phyloP scores from a whole-genome alignment of 1,139 yeast genomes.

The Kodamaea arcana region DNA sequence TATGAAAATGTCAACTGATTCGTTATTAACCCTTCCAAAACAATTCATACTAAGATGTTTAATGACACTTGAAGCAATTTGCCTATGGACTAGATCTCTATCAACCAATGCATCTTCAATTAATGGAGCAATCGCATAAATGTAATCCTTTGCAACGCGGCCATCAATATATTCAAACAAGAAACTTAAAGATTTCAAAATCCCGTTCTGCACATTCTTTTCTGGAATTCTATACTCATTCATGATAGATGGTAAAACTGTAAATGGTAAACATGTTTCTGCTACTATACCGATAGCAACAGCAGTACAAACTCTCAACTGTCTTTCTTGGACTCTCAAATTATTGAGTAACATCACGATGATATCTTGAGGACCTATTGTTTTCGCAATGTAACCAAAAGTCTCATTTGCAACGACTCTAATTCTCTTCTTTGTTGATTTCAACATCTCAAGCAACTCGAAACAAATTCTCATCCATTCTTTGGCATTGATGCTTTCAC shows the following conservation, averaged over 20 bases:
- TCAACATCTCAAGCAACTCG: slow-evolving; percentile 84
- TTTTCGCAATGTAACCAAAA: slow-evolving; percentile 86
- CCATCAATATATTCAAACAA: slow-evolving; percentile 91
- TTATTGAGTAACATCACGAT: slow-evolving; percentile 80
- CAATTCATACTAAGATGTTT: slow-evolving; percentile 80
- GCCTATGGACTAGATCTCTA: slow-evolving; percentile 89
- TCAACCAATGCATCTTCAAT: slow-evolving; percentile 89
- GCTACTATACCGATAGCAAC: slow-evolving; percentile 98
- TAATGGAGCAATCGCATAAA: slow-evolving; percentile 76
- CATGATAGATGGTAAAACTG: slow-evolving; percentile 95
- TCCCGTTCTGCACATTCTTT: slow-evolving; percentile 92
- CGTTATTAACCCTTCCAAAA: slow-evolving; percentile 70
- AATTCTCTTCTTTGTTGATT: slow-evolving; percentile 75
- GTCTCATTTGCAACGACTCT: slow-evolving; percentile 85
- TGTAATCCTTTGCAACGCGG: slow-evolving; percentile 67
- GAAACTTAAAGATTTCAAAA: slow-evolving; percentile 86
- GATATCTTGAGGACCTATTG: slow-evolving; percentile 96
- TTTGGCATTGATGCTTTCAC: slow-evolving; percentile 82
- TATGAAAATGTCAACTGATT: slow-evolving; percentile 55
- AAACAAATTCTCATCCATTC: slow-evolving; percentile 98
- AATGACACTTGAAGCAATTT: slow-evolving; percentile 88
- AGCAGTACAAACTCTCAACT: slow-evolving; percentile 93
- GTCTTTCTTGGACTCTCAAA: slow-evolving; percentile 90
- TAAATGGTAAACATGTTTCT: slow-evolving; percentile 87
- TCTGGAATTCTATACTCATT: slow-evolving; percentile 94